phyloP scores from a whole-genome alignment of 192 early-diverging fungal genomes.

The Backusella tarrabulga region DNA sequence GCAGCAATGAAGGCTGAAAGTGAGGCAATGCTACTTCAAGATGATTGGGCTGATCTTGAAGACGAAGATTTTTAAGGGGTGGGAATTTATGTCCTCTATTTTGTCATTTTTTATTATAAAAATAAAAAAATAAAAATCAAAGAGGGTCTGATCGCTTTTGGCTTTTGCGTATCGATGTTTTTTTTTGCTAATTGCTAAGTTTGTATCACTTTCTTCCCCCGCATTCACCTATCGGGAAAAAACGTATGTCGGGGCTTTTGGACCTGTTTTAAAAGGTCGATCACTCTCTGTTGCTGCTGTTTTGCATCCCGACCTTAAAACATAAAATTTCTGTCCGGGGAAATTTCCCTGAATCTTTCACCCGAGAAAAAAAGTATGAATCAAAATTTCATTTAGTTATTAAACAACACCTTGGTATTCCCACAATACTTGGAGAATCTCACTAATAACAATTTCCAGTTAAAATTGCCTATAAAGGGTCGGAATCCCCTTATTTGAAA shows the following conservation, averaged over 20 bases:
- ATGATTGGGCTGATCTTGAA: slow-evolving; percentile 73
- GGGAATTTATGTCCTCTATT: neutral
- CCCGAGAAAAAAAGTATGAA: neutral
- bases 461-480: slow-evolving; percentile 5
- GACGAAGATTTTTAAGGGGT: slow-evolving; percentile 28
- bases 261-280: neutral
- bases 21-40: slow-evolving; percentile 64
- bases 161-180: neutral
- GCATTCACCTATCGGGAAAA: neutral
- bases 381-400: neutral
- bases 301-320: neutral
- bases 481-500: neutral
- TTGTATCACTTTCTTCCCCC: neutral
- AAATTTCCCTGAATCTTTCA: neutral
- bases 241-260: slow-evolving; percentile 1
- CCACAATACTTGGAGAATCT: neutral
- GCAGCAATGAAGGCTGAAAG: slow-evolving; percentile 76
- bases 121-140: neutral
- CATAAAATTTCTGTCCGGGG: neutral
- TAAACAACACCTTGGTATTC: neutral
- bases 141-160: neutral
- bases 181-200: neutral
- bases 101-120: slow-evolving; percentile 12
- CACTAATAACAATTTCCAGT: neutral
- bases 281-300: neutral